Evolutionary conservation across 441 rosid genomes (phyloP), one percentile per base, ranked within the genome.

Genomic region (Omphalea diandra): DNA sequence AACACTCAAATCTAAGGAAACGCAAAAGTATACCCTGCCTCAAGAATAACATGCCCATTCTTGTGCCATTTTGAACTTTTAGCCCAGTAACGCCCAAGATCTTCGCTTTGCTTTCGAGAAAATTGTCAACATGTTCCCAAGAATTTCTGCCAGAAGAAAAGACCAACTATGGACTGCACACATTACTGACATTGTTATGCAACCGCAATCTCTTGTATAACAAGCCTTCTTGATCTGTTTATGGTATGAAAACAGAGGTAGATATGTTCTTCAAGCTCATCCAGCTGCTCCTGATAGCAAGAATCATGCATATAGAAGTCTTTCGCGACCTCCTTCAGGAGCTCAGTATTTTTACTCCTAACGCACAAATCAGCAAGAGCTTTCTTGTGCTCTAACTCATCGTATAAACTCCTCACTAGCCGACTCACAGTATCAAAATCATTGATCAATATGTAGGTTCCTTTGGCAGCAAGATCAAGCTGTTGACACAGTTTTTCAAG

Each of bases 401-500:
- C 88, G 22, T 75, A 68, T 71, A 93, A 61, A 64, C 90, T 83
- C 81, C 77, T 80, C 1, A 76, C 82, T 65, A 89, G 67, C 74
- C 88, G 69, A 64, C 89, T 83, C 65, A 88, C 65, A 0, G 97
- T 89, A 50, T 87, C 84, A 33, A 93, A 82, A 74, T 90, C 90
- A 35, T 88, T 87, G 49, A 88, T 77, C 79, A 88, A 11, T 73
- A 89, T 82, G 61, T 74, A 93, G 47, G 82, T 75, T 72, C 93
- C 97, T 81, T 82, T 90, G 0, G 94, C 93, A 3, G 97, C 95
- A 31, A 80, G 60, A 35, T 93, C 94, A 27, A 93, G 84, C 82
- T 93, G 94, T 7, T 70, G 71, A 22, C 80, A 72, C 6, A 81
- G 75, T 50, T 81, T 82, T 67, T 87, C 81, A 9, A 76, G 74